phyloP scores from a whole-genome alignment of 2,329 filamentous ascomycete genomes.

The Coleophoma crateriformis region DNA sequence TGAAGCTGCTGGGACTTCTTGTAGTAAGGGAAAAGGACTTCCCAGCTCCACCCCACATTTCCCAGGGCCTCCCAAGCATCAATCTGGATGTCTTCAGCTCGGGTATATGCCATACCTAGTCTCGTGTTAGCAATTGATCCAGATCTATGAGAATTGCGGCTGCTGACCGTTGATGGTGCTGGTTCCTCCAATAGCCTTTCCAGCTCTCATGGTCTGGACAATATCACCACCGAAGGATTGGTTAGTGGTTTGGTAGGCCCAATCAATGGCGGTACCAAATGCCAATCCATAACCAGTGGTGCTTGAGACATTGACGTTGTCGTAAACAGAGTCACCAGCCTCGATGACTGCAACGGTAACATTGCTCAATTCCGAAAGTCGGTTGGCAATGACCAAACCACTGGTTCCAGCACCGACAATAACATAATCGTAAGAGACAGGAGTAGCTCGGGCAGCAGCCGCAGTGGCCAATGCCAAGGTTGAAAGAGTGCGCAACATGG shows the following conservation, averaged over 20 bases:
- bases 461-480: not conserved
- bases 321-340: slow-evolving; percentile 19
- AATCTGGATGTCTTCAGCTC: slow-evolving; percentile 29
- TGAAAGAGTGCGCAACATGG: not conserved
- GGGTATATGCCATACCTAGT: slow-evolving; percentile 30
- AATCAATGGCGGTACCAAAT: slow-evolving; percentile 32
- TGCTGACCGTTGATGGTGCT: slow-evolving; percentile 32
- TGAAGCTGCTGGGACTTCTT: slow-evolving; percentile 14
- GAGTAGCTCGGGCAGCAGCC: not conserved
- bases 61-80: slow-evolving; percentile 31
- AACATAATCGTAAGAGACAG: slow-evolving; percentile 50
- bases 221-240: slow-evolving; percentile 29
- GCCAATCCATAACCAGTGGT: slow-evolving; percentile 8
- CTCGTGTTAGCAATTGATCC: not conserved
- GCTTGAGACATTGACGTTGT: slow-evolving; percentile 21
- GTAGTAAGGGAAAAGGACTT: slow-evolving; percentile 22
- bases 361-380: slow-evolving; percentile 39
- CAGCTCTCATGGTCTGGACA: slow-evolving; percentile 28
- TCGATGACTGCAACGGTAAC: slow-evolving; percentile 36
- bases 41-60: slow-evolving; percentile 30
- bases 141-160: slow-evolving; percentile 17
- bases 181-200: slow-evolving; percentile 35
- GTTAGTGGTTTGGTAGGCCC: slow-evolving; percentile 30
- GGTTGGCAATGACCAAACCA: slow-evolving; percentile 47
- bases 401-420: slow-evolving; percentile 55